These are phyloP conservation scores for Grosmannia penicillata DNA, from an alignment of 2,329 filamentous ascomycete species.

Conservation along the genomic window DNA sequence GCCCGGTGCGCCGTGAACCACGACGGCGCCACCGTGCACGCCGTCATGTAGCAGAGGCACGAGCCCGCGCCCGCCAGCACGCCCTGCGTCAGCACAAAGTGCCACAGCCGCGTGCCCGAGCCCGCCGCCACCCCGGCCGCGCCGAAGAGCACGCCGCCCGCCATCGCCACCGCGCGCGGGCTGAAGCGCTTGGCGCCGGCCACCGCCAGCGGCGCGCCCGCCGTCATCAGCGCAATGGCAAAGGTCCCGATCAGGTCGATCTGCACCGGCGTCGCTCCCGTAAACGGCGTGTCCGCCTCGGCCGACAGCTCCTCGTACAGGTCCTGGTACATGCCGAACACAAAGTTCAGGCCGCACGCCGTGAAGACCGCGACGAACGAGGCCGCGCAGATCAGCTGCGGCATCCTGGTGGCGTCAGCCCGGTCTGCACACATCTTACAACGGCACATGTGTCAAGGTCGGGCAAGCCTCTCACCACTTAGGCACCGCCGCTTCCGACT, in stretches of 20 bases:
- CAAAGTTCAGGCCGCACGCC: conserved; percentile 21
- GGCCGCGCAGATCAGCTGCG: background rate
- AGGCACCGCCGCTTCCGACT: background rate
- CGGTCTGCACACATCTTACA: too few species aligned
- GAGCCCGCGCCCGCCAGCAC: conserved; percentile 22
- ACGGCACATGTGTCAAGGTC: too few species aligned
- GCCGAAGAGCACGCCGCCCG: conserved; percentile 19
- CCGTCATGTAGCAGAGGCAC: conserved; percentile 22
- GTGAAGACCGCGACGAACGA: conserved; percentile 9
- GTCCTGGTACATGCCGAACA: conserved; percentile 24
- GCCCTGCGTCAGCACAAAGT: conserved; percentile 17
- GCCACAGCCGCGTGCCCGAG: conserved; percentile 16
- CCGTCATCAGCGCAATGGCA: conserved; percentile 18
- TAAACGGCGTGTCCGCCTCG: conserved; percentile 17
- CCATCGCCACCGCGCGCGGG: conserved; percentile 15
- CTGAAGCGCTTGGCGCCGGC: conserved; percentile 20
- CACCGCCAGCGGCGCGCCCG: conserved; percentile 13
- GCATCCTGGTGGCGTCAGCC: background rate
- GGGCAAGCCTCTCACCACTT: background rate
- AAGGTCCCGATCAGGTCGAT: conserved; percentile 24
- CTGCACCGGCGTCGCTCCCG: conserved; percentile 17
- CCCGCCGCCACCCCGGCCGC: conserved; percentile 17
- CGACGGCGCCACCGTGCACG: conserved; percentile 21
- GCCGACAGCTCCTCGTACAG: conserved; percentile 20
- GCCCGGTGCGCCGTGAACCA: conserved; percentile 22